A percentile compares a stretch with the other conserved stretches of the same genome.
Conservation (phyloP, 306 rosid species). For the Chamaecrista fasciculata region DNA sequence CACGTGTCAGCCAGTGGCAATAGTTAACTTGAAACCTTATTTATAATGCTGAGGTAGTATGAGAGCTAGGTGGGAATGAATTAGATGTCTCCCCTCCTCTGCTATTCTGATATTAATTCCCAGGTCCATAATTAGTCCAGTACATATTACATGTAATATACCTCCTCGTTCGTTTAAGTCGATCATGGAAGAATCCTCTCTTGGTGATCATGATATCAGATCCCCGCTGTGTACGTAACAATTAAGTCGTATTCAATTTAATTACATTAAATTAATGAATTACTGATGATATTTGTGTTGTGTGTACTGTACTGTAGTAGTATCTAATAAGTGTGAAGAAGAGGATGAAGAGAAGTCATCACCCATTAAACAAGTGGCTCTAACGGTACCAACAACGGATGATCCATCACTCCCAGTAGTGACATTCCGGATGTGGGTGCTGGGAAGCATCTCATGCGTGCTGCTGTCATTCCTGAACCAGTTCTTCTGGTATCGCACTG, state of each 20-base stretch:
- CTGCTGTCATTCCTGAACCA: constrained; percentile 84
- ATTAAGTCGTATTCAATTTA: not conserved
- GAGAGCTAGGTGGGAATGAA: too few relatives aligned
- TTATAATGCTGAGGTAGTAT: not conserved
- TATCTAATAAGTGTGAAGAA: constrained; percentile 14
- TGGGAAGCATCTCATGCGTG: constrained; percentile 68
- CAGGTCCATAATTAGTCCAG: not conserved
- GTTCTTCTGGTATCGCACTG: constrained; percentile 86
- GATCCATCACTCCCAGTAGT: constrained; percentile 70
- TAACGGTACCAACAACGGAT: constrained; percentile 73
- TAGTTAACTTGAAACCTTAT: not conserved
- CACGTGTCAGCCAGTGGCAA: not conserved
- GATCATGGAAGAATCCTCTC: constrained; percentile 29
- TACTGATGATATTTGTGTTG: not conserved
- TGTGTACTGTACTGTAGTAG: not conserved
- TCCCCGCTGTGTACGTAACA: constrained; percentile 39
- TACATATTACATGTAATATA: not conserved
- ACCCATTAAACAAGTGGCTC: constrained; percentile 71
- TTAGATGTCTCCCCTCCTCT: not conserved
- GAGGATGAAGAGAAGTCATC: constrained; percentile 71
- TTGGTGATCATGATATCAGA: constrained; percentile 10
- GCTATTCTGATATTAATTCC: not conserved
- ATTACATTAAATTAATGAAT: not conserved
- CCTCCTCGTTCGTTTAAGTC: too few relatives aligned
- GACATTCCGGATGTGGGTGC: constrained; percentile 89